phyloP scores from a whole-genome alignment of 2,329 filamentous ascomycete species.

The Pseudopithomyces maydicus region DNA sequence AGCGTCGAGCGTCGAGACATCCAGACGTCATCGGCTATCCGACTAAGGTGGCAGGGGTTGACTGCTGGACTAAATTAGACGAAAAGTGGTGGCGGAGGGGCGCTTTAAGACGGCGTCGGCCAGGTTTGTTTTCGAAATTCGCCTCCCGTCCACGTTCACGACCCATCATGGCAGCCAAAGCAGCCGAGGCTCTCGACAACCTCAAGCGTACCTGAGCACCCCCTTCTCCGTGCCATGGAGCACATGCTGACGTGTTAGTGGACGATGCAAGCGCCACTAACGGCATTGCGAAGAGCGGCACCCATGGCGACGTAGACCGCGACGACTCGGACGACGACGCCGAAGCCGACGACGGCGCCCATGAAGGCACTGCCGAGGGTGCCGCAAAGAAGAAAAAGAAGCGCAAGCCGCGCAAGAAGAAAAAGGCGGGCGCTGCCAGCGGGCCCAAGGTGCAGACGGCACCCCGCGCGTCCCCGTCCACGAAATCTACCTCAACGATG shows the following conservation, averaged over 20 bases:
- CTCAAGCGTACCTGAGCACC: conserved; percentile 39
- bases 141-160: neutral
- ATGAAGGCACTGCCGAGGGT: conserved; percentile 39
- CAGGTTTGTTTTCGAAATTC: neutral
- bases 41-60: conserved; percentile 6
- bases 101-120: conserved; percentile 14
- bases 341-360: conserved; percentile 54
- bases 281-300: conserved; percentile 33
- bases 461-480: conserved; percentile 74
- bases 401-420: conserved; percentile 77
- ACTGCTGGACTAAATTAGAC: neutral
- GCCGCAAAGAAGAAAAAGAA: conserved; percentile 80
- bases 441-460: conserved; percentile 72
- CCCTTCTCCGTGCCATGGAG: neutral
- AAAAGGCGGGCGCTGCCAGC: conserved; percentile 54
- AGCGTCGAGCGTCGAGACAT: conserved; percentile 8
- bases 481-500: conserved; percentile 72
- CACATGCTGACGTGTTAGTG: conserved; percentile 31
- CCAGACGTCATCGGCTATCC: conserved; percentile 31
- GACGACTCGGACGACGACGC: conserved; percentile 62
- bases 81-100: conserved; percentile 20
- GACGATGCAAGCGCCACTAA: conserved; percentile 41
- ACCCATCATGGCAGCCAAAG: conserved; percentile 44
- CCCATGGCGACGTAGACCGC: conserved; percentile 54
- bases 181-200: conserved; percentile 43